Evolutionary conservation across 2,329 filamentous ascomycete species (phyloP), one percentile per base, ranked within the genome.

Genomic region (Fulvia fulva): DNA sequence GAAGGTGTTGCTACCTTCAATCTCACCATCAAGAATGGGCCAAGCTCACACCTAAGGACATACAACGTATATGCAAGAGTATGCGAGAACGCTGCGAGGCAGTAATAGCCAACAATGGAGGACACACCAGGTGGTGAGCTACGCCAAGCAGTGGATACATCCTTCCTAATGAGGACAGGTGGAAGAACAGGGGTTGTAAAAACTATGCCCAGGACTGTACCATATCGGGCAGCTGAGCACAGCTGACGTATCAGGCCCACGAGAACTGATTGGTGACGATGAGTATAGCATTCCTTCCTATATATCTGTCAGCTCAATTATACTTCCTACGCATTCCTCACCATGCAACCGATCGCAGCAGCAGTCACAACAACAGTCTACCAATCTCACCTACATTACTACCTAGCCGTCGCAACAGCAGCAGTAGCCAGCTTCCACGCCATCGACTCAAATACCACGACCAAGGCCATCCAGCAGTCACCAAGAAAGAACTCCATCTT

Each of bases 331-430:
- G 6, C 26, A 28, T 9, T 21, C 47, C 21, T 50, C 47, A 50
- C n/a, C 47, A 50, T 50, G 47, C 47, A 32, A 50, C 14, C 47
- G 32, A 14, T 21, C 21, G 47, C 47, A 50, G 26, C 47, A 21
- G 26, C 47, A 50, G n/a, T 50, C 26, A 50, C 47, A 50, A 50
- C 26, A 32, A 50, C 47, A 32, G n/a, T 50, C 23, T 50, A 50
- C 47, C 47, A 50, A 32, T 50, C 47, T n/a, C 47, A 50, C 47
- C 26, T 50, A n/a, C 23, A 32, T 2, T 50, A 50, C 47, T 50
- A 30, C 47, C 11, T 50, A 3, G 23, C 47, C n/a, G 12, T 50
- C 12, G 47, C 47, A 16, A 50, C 47, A 32, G 47, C 47, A 50
- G 47, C 26, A 32, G 47, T 50, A n/a, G 25, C 12, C 23, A 50